Percentiles rank a stretch among this genome's conserved stretches.
phyloP scores from a whole-genome alignment of 768 basidiomycete genomes.

The Suillus occidentalis region DNA sequence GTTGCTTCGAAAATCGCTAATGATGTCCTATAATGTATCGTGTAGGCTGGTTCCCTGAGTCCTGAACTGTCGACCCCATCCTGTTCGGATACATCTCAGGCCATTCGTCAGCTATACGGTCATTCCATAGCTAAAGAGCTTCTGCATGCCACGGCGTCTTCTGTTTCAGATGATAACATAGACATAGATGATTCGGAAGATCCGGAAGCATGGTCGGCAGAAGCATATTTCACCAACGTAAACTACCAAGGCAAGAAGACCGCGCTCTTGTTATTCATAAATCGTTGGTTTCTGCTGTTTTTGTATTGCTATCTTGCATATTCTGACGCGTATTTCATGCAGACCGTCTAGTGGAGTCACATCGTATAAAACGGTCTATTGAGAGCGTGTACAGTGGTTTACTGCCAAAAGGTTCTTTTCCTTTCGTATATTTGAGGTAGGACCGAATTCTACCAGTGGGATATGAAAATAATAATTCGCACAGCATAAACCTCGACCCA shows the following conservation, averaged over 20 bases:
- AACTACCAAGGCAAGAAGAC: slow-evolving; percentile 90
- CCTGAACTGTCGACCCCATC: slow-evolving; percentile 85
- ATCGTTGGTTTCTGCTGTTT: slow-evolving; percentile 55
- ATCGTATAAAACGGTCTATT: slow-evolving; percentile 81
- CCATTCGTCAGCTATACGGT: slow-evolving; percentile 82
- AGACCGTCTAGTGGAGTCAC: slow-evolving; percentile 94
- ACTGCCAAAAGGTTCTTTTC: slow-evolving; percentile 84
- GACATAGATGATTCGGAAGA: slow-evolving; percentile 33
- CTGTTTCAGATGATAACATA: slow-evolving; percentile 28
- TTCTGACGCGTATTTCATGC: neutral
- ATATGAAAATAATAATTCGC: neutral
- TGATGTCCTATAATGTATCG: slow-evolving; percentile 5
- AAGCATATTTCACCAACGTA: slow-evolving; percentile 78
- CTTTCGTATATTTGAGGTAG: slow-evolving; percentile 95
- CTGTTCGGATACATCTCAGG: slow-evolving; percentile 58
- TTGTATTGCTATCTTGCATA: neutral
- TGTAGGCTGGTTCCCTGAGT: slow-evolving; percentile 65
- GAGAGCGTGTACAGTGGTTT: slow-evolving; percentile 83
- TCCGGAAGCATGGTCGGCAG: slow-evolving; percentile 64
- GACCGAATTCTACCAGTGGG: neutral
- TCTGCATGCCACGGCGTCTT: slow-evolving; percentile 43
- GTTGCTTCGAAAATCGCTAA: slow-evolving; percentile 3
- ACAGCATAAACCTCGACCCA: slow-evolving; percentile 80
- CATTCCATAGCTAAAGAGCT: slow-evolving; percentile 79
- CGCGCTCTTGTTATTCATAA: slow-evolving; percentile 89